Base-by-base conservation (phyloP, 2,329 filamentous ascomycete species). In the Pezicula radicicola region DNA sequence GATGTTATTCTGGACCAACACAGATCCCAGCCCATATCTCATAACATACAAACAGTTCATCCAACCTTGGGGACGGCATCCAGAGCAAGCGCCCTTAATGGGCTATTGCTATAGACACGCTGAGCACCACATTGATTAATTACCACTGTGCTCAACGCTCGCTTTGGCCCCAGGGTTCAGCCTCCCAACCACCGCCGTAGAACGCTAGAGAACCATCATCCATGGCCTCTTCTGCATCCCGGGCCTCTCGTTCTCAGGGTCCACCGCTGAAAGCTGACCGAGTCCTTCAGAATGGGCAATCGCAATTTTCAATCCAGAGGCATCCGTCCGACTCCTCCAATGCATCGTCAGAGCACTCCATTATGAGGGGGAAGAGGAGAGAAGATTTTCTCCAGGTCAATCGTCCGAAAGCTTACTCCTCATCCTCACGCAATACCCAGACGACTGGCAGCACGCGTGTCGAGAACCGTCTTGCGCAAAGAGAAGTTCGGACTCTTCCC, bases 401-500 rank as follows among this genome's bases (percentile, higher is more conserved):
- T 42, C 54, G 59, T 30, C 57, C 58, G 6, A 57, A 62, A 27
- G 52, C 59, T 19, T 47, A 59, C 21, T 64, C 63, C 2, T 57
- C 58, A 15, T 60, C 61, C 10, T 67, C 63, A 21, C 60, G 56
- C 27, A 55, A 60, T 27, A 63, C 62, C 9, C 54, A 59, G 15
- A 55, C 51, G 16, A 63, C 65, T 6, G 50, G 35, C 4, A 62
- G 62, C 46, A 66, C 62, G 9, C 50, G 50, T 9, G 51, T 52
- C 2, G 60, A 59, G 25, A 63, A 57, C 54, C 54, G 54, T 8
- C 36, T 46, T 10, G 50, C 61, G 5, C 60, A 62, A 45, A 57
- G 59, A 54, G 59, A 55, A 21, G 60, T 63, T 36, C 57, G 65
- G 30, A 62, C 62, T 19, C 56, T 66, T 40, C 65, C 65, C 16